Evolutionary conservation across 2,329 filamentous ascomycete species (phyloP).

Genomic region (Penicillium nordicum): DNA sequence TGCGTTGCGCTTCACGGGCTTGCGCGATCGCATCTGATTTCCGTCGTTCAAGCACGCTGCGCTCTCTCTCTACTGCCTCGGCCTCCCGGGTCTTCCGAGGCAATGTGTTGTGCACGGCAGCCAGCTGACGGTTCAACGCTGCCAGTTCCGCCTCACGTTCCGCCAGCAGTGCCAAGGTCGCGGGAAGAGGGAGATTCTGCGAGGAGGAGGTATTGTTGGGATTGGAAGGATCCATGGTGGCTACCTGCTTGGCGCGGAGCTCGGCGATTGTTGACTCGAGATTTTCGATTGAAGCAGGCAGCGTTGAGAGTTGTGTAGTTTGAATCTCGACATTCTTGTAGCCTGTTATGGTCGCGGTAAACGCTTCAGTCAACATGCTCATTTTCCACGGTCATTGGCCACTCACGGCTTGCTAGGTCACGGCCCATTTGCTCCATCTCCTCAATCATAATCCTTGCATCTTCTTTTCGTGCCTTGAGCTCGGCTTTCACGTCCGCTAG

Average conservation of each 20-base stretch:
- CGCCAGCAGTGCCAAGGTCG: slow-evolving; percentile 39
- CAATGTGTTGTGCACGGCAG: slow-evolving; percentile 42
- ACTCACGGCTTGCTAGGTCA: slow-evolving; percentile 58
- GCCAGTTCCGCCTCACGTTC: slow-evolving; percentile 42
- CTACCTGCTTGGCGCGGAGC: slow-evolving; percentile 54
- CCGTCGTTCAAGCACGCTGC: slow-evolving; percentile 43
- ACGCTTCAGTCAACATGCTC: neutral
- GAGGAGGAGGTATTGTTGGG: slow-evolving; percentile 29
- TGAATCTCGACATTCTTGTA: slow-evolving; percentile 55
- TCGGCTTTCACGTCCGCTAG: slow-evolving; percentile 67
- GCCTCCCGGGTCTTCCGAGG: slow-evolving; percentile 44
- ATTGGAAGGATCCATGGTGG: slow-evolving; percentile 59
- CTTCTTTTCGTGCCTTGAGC: slow-evolving; percentile 74
- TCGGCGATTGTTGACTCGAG: slow-evolving; percentile 50
- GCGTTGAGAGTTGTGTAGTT: slow-evolving; percentile 48
- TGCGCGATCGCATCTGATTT: slow-evolving; percentile 44
- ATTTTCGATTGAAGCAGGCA: slow-evolving; percentile 52
- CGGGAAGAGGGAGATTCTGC: slow-evolving; percentile 40
- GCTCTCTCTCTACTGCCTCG: slow-evolving; percentile 45
- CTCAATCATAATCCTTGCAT: slow-evolving; percentile 69
- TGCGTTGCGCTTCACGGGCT: slow-evolving; percentile 47
- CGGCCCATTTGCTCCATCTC: slow-evolving; percentile 68
- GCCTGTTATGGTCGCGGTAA: slow-evolving; percentile 32
- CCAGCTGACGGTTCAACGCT: slow-evolving; percentile 42
- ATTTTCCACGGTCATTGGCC: neutral